Percentiles rank a stretch among this genome's conserved stretches.
Conservation (phyloP, 768 basidiomycete genomes). For the Dentipellis fragilis region DNA sequence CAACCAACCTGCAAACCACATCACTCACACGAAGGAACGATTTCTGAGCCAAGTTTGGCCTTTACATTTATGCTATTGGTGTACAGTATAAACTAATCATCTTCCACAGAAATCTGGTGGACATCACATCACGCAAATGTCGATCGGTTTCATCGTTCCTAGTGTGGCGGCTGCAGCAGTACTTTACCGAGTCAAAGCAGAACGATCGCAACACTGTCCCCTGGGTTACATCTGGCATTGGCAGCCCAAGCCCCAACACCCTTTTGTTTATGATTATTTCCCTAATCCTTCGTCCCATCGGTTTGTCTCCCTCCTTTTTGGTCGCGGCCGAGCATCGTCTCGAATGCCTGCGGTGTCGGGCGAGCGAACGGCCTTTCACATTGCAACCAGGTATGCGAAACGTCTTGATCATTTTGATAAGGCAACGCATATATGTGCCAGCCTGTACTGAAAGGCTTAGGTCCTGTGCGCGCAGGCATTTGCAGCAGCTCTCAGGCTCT, state of each 20-base stretch:
- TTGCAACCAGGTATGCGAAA: too few relatives aligned
- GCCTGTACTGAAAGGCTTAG: too few relatives aligned
- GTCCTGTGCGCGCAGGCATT: too few relatives aligned
- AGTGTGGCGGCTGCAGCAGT: slow-evolving; percentile 14
- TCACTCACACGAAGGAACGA: slow-evolving; percentile 3
- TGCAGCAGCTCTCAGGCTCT: too few relatives aligned
- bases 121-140: slow-evolving; percentile 8
- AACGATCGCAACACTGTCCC: not conserved
- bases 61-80: not conserved
- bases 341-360: too few relatives aligned
- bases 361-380: too few relatives aligned
- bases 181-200: slow-evolving; percentile 13
- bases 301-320: not conserved
- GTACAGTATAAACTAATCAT: not conserved
- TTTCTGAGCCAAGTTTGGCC: slow-evolving; percentile 4
- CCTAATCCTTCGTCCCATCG: not conserved
- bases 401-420: too few relatives aligned
- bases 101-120: slow-evolving; percentile 2
- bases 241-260: not conserved
- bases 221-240: not conserved
- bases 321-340: too few relatives aligned
- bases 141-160: slow-evolving; percentile 13
- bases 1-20: not conserved
- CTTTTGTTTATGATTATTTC: not conserved
- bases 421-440: too few relatives aligned